A percentile compares a stretch with the other conserved stretches of the same genome.
These are phyloP conservation scores for Ophiostoma tasmaniense DNA, from an alignment of 2,329 filamentous ascomycete genomes.

Conservation along the genomic window DNA sequence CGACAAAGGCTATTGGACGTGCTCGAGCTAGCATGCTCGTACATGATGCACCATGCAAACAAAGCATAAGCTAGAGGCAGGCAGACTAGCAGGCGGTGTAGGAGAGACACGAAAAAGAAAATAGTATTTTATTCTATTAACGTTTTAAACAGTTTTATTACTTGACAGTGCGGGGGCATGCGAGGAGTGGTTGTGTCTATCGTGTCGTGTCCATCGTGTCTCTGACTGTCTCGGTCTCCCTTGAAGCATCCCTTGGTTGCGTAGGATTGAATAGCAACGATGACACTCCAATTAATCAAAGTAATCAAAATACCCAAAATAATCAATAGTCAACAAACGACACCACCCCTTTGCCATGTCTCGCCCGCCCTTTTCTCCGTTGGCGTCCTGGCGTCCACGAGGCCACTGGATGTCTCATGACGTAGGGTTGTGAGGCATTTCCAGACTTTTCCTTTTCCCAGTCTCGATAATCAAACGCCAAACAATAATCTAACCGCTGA, in stretches of 20 bases:
- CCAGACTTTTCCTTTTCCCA: background rate
- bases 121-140: background rate
- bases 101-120: background rate
- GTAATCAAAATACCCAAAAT: background rate
- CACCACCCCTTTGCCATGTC: constrained; percentile 1
- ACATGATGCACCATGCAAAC: constrained; percentile 4
- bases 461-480: background rate
- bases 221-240: background rate
- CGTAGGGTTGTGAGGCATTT: constrained; percentile 1
- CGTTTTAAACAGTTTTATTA: too few species aligned
- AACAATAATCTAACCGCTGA: background rate
- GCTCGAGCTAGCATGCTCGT: background rate
- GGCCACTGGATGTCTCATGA: background rate
- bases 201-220: background rate
- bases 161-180: background rate
- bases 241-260: background rate
- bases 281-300: background rate
- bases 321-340: background rate
- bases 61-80: background rate
- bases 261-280: background rate
- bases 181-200: background rate
- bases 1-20: background rate
- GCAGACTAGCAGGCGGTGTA: background rate
- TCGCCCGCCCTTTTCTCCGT: background rate
- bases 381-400: background rate